Conservation (phyloP, 148 eudicot species). For the Silene latifolia region DNA sequence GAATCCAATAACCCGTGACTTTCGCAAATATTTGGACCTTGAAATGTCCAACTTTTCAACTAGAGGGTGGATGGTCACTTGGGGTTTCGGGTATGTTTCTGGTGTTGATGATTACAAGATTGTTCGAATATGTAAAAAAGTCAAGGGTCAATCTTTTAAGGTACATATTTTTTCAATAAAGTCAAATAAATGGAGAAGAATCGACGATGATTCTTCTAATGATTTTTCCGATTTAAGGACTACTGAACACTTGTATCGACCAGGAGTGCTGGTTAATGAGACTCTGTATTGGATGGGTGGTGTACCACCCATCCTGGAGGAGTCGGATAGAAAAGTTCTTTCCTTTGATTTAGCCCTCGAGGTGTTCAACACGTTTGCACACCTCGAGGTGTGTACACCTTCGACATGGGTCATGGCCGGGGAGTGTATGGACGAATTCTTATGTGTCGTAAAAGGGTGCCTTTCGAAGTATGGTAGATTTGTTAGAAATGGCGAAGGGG, state of each 20-base stretch:
- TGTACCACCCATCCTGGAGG: neutral
- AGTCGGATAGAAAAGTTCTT: neutral
- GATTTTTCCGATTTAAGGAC: neutral
- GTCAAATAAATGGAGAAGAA: neutral
- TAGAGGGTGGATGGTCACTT: neutral
- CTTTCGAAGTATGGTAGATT: neutral
- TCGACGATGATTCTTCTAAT: neutral
- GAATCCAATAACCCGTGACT: constrained; percentile 2
- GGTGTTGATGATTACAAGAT: neutral
- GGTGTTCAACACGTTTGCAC: neutral
- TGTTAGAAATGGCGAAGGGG: neutral
- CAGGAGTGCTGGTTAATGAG: constrained; percentile 8
- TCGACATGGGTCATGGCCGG: neutral
- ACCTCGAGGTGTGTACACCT: neutral
- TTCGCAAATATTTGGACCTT: neutral
- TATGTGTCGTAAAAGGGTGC: constrained; percentile 9
- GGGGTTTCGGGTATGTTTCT: constrained; percentile 6
- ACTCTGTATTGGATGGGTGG: neutral
- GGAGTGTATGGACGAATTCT: neutral
- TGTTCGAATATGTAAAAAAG: neutral
- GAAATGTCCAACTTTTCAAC: neutral
- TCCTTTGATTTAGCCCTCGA: constrained; percentile 14
- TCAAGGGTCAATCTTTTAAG: neutral
- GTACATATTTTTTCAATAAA: constrained; percentile 15
- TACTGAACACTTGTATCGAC: neutral